Base-by-base conservation (phyloP, 306 rosid species). In the Prinsepia uniflora region DNA sequence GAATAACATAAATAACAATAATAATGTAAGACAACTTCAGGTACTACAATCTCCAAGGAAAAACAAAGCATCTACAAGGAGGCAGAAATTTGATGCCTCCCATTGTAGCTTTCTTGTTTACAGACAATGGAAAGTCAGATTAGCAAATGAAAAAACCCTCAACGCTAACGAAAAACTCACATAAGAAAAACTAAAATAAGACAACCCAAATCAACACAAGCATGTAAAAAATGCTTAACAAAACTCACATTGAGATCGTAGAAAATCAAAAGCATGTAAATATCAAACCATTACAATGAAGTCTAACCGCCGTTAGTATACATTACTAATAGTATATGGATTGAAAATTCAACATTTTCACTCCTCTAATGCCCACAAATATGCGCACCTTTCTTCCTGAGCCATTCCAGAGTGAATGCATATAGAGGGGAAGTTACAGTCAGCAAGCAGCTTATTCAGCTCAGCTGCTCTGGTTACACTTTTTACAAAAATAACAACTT, bases 341-440 rank as follows among this genome's bases (percentile, higher is more conserved):
- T 47, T 13, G 30, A 39, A 36, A 19, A 34, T 34, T 18, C 7
- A 15, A 18, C 14, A 52, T 39, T 53, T 4, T 7, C 24, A 50
- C 39, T 30, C 36, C 36, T 30, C 36, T 30, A 30, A 30, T 30
- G 36, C 36, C 30, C 36, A 30, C 36, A 30, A 2, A 3, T 30
- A 30, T 11, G 53, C 57, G 67, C 75, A 89, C 92, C 96, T 85
- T 76, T 89, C 96, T 83, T 89, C 96, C 77, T 89, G 96, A 45
- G 90, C 72, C 96, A 89, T 89, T 70, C 90, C 90, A 74, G 96
- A 89, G 78, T 89, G 92, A 74, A 89, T 86, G 80, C 92, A 86
- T 68, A 86, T 80, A 54, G 96, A 86, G 18, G 92, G 92, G 78
- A 89, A 89, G 75, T 89, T 89, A 74, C 88, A 84, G 61, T 86